Evolutionary conservation across 352 stramenopile species (phyloP), one percentile per base, ranked within the genome.

Genomic region (Blastocystis sp.): DNA sequence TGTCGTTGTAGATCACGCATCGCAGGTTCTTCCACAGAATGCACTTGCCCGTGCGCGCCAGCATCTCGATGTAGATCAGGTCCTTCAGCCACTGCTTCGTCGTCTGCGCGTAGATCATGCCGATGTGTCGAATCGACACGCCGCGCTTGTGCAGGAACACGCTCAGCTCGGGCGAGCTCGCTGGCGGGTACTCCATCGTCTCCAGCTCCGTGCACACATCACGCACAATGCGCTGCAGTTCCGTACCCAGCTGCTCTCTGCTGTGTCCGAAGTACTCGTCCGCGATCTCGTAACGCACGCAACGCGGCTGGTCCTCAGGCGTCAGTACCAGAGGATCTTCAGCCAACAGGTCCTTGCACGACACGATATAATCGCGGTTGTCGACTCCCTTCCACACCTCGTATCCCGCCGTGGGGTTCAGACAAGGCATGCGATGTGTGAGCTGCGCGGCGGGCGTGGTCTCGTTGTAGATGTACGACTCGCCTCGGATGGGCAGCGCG

Each of bases 21-120:
- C 74, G 45, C 4, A 85, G 50, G 45, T 85, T 62, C 74, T 85
- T 85, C 74, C 74, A 85, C 13, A 85, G 31, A 37, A 85, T 85
- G 29, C 33, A 67, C 35, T 85, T 85, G n/a, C 31, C 55, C 21
- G 74, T 69, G 33, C 74, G 74, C 33, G 74, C 74, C 3, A 85
- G 29, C 74, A 85, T 85, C 31, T 85, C 74, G 24, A 85, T 35
- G 60, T 85, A 85, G 0, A 85, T 10, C 21, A 85, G 51, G 19
- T 85, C 41, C 19, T 63, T 62, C 1, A 85, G 51, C 74, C 74
- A 85, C 55, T 67, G 33, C 33, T 85, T 67, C 2, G 51, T 70
- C 3, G 74, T 69, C 9, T 13, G 19, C 10, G 67, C 70, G 35
- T 85, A 85, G 21, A 85, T 16, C 29, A 85, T 3, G 1, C 74